Base-by-base conservation (phyloP, 2,329 filamentous ascomycete genomes). In the Penicillium sp. region DNA sequence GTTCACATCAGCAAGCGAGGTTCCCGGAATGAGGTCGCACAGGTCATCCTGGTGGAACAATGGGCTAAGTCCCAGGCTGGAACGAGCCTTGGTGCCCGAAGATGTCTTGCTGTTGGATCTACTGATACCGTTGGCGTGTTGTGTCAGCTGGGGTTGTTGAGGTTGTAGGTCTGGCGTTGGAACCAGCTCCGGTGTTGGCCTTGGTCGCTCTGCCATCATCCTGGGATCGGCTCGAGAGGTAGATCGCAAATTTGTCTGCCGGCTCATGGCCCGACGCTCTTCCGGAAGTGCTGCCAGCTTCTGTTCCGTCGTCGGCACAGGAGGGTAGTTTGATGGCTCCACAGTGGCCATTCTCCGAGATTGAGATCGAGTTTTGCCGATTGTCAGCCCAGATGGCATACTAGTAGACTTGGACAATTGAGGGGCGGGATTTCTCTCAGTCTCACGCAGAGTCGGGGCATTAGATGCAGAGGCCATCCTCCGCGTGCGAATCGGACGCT, bases 341-440 rank as follows among this genome's bases (percentile, higher is more conserved):
- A 20, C 36, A 21, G 23, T 40, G n/a, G 36, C 36, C 32, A 72
- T 55, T 40, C 66, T 64, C 18, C 70, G 69, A 24, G 73, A 74
- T 52, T 75, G 72, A 12, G 73, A 74, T 23, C 73, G 67, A 15
- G 73, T 75, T 56, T 74, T 74, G n/a, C 70, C 71, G 44, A 73
- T 67, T 5, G 66, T 71, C 36, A 75, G 54, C 23, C 64, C 66
- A 6, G 56, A 66, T 15, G 67, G 64, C 33, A 62, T 65, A 32
- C 65, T 71, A n/a, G 49, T 66, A 3, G 69, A 64, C 51, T 71
- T 71, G 18, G 65, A 51, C 29, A 70, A 54, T 20, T 60, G 58
- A 5, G 67, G 61, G 20, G 50, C 59, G 9, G 60, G 49, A 12
- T 63, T 63, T 13, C 50, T 58, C 26, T 71, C 65, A 30, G 66